Base-by-base conservation (phyloP, 75 land plant species). In the Chamaecyparis obtusa region DNA sequence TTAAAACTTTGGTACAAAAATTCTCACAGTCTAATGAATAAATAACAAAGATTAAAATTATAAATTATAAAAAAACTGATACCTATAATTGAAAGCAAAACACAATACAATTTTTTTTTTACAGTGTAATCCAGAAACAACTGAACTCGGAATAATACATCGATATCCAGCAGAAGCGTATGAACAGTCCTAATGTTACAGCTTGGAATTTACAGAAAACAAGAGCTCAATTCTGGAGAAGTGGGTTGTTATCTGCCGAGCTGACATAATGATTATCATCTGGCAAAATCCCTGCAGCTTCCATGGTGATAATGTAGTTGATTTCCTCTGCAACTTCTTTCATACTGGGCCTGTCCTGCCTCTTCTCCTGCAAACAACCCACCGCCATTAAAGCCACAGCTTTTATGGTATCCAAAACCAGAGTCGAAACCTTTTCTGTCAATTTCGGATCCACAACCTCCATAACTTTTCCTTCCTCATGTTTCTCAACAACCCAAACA, bases 341-440 rank as follows among this genome's bases (percentile, higher is more conserved):
- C 94, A 92, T 94, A 9, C 82, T 55, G 30, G 95, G 95, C 54
- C 95, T 87, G 6, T 91, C 93, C 0, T 93, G 88, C 33, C 87
- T 85, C 46, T 87, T 86, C 55, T 85, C 80, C 33, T 41, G 71
- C 46, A 89, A 57, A 48, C 89, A 89, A 11, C 71, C 86, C 85
- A 74, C n/a, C 13, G 87, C 89, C 33, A 86, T 36, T n/a, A 11
- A 14, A 3, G 83, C 86, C 19, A 88, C 72, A 3, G 48, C 41
- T 36, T 41, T 82, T 32, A 36, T 84, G 84, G 1, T 51, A 75
- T 85, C 71, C 88, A 57, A 7, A 27, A 36, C 46, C 9, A 16
- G 3, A 9, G 21, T 9, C 5, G 86, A 36, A 24, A 27, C 86
- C 1, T 43, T 41, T 41, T 39, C 69, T 32, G 30, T 57, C 46